Evolutionary conservation across 2,329 filamentous ascomycete species (phyloP).

Genomic region (Colletotrichum sp.): DNA sequence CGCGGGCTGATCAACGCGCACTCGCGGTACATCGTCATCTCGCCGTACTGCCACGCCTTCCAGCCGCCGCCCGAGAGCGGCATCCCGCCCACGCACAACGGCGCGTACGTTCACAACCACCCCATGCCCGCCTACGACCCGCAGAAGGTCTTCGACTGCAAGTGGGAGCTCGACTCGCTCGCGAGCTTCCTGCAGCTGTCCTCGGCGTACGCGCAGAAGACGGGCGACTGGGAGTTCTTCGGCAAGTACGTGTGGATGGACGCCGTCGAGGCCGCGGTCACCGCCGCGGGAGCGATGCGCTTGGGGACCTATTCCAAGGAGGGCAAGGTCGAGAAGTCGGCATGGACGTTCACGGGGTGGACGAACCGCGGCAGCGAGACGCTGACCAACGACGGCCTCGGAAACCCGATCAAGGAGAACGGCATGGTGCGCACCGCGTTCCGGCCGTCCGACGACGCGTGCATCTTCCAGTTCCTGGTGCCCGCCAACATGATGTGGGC

Average conservation of each 20-base stretch:
- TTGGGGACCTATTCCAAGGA: slow-evolving; percentile 73
- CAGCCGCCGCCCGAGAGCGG: slow-evolving; percentile 82
- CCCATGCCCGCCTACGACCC: slow-evolving; percentile 70
- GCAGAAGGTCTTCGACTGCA: slow-evolving; percentile 79
- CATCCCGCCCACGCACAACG: slow-evolving; percentile 62
- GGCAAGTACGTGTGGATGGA: slow-evolving; percentile 73
- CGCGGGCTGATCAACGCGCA: slow-evolving; percentile 76
- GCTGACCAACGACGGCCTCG: slow-evolving; percentile 75
- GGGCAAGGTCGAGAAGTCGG: slow-evolving; percentile 59
- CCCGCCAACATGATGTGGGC: slow-evolving; percentile 89
- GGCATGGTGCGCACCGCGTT: slow-evolving; percentile 88
- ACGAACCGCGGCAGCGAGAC: slow-evolving; percentile 83
- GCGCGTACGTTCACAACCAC: slow-evolving; percentile 62
- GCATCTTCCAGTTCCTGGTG: slow-evolving; percentile 84
- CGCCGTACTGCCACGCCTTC: slow-evolving; percentile 89
- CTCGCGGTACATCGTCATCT: slow-evolving; percentile 68
- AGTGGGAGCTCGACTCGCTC: slow-evolving; percentile 90
- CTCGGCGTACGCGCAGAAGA: slow-evolving; percentile 76
- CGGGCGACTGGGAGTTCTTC: slow-evolving; percentile 73
- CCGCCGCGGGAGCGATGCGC: slow-evolving; percentile 72
- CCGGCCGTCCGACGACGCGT: slow-evolving; percentile 83
- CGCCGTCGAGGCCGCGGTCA: slow-evolving; percentile 73
- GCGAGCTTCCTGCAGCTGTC: slow-evolving; percentile 84
- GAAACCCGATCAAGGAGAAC: slow-evolving; percentile 82
- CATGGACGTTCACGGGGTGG: slow-evolving; percentile 80